These are phyloP conservation scores for Collybiopsis luxurians DNA, from an alignment of 768 basidiomycete species.

Conservation along the genomic window DNA sequence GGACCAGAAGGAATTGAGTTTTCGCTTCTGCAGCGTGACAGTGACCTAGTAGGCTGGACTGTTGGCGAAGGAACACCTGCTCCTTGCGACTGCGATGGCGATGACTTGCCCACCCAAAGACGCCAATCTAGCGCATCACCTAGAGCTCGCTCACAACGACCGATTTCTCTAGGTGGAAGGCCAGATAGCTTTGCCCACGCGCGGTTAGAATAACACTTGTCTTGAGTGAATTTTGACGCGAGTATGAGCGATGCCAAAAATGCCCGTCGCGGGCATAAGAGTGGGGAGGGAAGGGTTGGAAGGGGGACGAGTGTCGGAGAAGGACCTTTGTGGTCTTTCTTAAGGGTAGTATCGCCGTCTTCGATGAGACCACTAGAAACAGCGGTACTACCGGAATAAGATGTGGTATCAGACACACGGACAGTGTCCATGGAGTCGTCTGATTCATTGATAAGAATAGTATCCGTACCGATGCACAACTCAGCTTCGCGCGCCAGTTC, in stretches of 20 bases:
- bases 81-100: conserved; percentile 26
- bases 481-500: conserved; percentile 40
- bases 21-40: conserved; percentile 55
- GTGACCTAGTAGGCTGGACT: conserved; percentile 24
- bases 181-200: conserved; percentile 97
- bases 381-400: conserved; percentile 16
- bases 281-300: conserved; percentile 64
- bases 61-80: conserved; percentile 17
- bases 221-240: conserved; percentile 91
- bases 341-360: conserved; percentile 2
- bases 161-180: conserved; percentile 80
- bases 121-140: conserved; percentile 86
- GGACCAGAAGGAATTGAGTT: conserved; percentile 22
- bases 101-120: conserved; percentile 85
- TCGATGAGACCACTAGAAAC: neutral
- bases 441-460: conserved; percentile 7
- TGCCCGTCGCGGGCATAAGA: conserved; percentile 84
- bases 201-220: conserved; percentile 89
- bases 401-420: conserved; percentile 28
- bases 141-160: conserved; percentile 84
- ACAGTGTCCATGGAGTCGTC: conserved; percentile 42
- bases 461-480: conserved; percentile 15
- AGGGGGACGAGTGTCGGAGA: conserved; percentile 18
- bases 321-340: conserved; percentile 11
- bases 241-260: conserved; percentile 88